Evolutionary conservation across 352 stramenopile genomes (phyloP), one percentile per base, ranked within the genome.

Genomic region (Globisporangium sylvaticum): DNA sequence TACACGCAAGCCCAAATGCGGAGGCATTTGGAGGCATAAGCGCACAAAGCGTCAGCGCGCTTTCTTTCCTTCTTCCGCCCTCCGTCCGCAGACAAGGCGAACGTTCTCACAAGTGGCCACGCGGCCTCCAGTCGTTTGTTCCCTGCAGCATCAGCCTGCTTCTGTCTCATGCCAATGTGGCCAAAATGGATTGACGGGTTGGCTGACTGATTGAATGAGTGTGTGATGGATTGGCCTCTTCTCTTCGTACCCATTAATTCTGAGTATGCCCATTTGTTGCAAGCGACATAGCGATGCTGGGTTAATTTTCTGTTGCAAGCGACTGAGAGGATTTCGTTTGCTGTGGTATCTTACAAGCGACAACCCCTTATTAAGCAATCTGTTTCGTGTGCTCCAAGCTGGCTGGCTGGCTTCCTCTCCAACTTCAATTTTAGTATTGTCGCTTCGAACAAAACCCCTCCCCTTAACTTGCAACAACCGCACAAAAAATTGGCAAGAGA

Each of bases 1-100:
- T 34, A 34, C 31, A 34, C 31, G 9, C 31, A 34, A 34, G n/a
- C n/a, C n/a, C 31, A 34, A 34, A n/a, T n/a, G 31, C 31, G 31
- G 31, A 34, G 37, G 12, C 37, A 44, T 44, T 15, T n/a, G n/a
- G n/a, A n/a, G n/a, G n/a, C 3, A 44, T 15, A 44, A 39, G 10
- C 3, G 14, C 37, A 14, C 37, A 44, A 44, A 15, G 37, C 37
- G 14, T 18, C 37, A 44, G 9, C 44, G 42, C 58, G 7, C 25
- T 25, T 27, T 20, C 14, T 20, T 55, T 64, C 42, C 18, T 64
- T 64, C 58, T 64, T 64, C 58, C 58, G 42, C 58, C 39, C 58
- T 56, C n/a, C 20, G 14, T 15, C 57, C 34, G 25, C 57, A 62
- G 37, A 48, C 39, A 48, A 48, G 39, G 15, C 39, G 39, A 48